A percentile compares a stretch with the other conserved stretches of the same genome.
phyloP scores from a whole-genome alignment of 305 asterid species.

The Petunia hybrid region DNA sequence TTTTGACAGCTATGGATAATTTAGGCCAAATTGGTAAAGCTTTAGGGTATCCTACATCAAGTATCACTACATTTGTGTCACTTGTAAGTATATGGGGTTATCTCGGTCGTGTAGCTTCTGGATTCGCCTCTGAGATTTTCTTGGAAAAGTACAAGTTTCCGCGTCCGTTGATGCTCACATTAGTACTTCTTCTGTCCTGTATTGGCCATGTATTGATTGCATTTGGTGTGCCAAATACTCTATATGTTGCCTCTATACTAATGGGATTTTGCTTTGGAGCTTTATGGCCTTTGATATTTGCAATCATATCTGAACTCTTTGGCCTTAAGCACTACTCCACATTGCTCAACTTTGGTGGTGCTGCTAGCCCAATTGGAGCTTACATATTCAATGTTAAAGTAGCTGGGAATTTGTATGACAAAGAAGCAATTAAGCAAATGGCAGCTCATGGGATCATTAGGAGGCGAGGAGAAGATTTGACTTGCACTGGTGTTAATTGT shows the following conservation, averaged over 20 bases:
- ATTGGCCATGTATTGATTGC: constrained; percentile 44
- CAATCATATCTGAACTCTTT: constrained; percentile 46
- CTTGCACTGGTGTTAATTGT: constrained; percentile 43
- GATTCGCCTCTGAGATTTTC: constrained; percentile 43
- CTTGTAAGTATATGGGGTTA: constrained; percentile 53
- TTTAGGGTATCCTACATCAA: constrained; percentile 35
- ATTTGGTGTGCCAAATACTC: constrained; percentile 36
- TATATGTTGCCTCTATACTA: constrained; percentile 40
- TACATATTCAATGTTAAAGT: constrained; percentile 44
- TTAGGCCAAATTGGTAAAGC: constrained; percentile 46
- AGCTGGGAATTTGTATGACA: constrained; percentile 46
- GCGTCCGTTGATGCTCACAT: constrained; percentile 43
- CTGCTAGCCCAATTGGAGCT: constrained; percentile 45
- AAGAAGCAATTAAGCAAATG: constrained; percentile 45
- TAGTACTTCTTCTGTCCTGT: constrained; percentile 39
- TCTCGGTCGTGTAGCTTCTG: constrained; percentile 44
- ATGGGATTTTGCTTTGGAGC: constrained; percentile 48
- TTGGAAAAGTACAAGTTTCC: constrained; percentile 41
- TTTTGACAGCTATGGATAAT: constrained; percentile 43
- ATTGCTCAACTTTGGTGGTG: constrained; percentile 42
- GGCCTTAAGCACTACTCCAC: constrained; percentile 49
- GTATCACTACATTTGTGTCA: constrained; percentile 44
- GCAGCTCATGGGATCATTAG: constrained; percentile 32
- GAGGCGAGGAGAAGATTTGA: constrained; percentile 38
- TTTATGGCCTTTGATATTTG: constrained; percentile 44